Evolutionary conservation across 1,284 basidiomycete genomes (phyloP), one percentile per base, ranked within the genome.

Genomic region (Athelia psychrophila): DNA sequence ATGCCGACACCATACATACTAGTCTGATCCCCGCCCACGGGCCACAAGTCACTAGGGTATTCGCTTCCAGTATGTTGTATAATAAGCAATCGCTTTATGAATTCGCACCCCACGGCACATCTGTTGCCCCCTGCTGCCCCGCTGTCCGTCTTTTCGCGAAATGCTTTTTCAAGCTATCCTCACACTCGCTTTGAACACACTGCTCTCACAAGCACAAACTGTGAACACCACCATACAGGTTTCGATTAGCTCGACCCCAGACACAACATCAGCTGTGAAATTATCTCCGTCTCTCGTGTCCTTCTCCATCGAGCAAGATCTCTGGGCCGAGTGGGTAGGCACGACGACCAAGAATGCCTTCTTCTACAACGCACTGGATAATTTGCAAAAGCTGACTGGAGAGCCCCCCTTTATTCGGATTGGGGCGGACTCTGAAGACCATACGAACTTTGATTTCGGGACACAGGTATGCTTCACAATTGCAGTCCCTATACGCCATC

Each of bases 281-380:
- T 53, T 83, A 10, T 72, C 72, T 1, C 69, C 68, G 9, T 75
- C 79, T 2, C 69, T 84, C 15, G 59, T 87, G 25, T 83, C 81
- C 0, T 76, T 86, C 56, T 86, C 83, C n/a, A 78, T 88, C 50
- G 85, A 86, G 61, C 79, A 85, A 61, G 84, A 87, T 58, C 69
- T 78, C 12, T 87, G 83, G 83, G 70, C 73, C 13, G 82, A 84
- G 54, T 87, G 84, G 84, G 66, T 66, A 15, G 84, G 85, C 12
- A 73, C 69, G 1, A 66, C 70, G 10, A 63, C 71, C 2, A 67
- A 66, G 35, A 86, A 86, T 58, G 53, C 74, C 16, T 86, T 84
- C 64, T 78, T 81, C 55, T 72, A 72, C 64, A 84, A 80, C 55
- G 76, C 76, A 8, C 68, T 86, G 47, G 66, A 77, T 52, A 86